A percentile compares a stretch with the other conserved stretches of the same genome.
phyloP scores from a whole-genome alignment of 495 filamentous ascomycete species.

The Parathielavia hyrcaniae region DNA sequence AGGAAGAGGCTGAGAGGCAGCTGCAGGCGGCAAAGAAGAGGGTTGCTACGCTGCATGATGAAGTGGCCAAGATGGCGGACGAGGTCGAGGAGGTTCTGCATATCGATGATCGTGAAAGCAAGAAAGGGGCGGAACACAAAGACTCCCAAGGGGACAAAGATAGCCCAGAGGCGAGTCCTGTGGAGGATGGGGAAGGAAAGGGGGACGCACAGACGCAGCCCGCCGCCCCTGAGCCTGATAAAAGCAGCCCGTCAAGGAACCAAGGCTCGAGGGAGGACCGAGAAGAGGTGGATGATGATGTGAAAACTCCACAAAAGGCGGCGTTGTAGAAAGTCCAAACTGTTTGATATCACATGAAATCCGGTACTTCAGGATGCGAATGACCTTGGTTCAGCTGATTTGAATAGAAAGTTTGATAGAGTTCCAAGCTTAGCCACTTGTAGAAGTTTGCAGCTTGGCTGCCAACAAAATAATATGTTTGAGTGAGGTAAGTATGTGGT shows the following conservation, averaged over 20 bases:
- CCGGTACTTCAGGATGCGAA: too few relatives aligned
- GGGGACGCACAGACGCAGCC: background rate
- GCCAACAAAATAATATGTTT: too few relatives aligned
- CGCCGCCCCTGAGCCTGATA: background rate
- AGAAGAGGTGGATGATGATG: too few relatives aligned
- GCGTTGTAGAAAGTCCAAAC: too few relatives aligned
- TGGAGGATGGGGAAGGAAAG: background rate
- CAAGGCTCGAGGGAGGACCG: too few relatives aligned
- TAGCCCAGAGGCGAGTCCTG: background rate
- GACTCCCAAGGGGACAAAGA: background rate
- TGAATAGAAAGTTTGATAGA: too few relatives aligned
- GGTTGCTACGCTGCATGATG: conserved; percentile 25
- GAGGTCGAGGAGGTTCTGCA: conserved; percentile 36
- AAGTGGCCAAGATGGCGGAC: conserved; percentile 35
- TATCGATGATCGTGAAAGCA: conserved; percentile 24
- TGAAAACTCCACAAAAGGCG: too few relatives aligned
- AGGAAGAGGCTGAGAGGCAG: conserved; percentile 40
- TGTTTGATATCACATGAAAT: too few relatives aligned
- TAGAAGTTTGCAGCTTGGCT: too few relatives aligned
- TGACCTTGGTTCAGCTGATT: too few relatives aligned
- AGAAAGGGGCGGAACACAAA: conserved; percentile 14
- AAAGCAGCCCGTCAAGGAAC: background rate
- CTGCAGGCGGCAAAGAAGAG: conserved; percentile 26
- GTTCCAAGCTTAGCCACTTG: too few relatives aligned
- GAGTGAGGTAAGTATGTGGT: too few relatives aligned